Conservation (phyloP, 257 asterid genomes). For the Lycium barbarum region DNA sequence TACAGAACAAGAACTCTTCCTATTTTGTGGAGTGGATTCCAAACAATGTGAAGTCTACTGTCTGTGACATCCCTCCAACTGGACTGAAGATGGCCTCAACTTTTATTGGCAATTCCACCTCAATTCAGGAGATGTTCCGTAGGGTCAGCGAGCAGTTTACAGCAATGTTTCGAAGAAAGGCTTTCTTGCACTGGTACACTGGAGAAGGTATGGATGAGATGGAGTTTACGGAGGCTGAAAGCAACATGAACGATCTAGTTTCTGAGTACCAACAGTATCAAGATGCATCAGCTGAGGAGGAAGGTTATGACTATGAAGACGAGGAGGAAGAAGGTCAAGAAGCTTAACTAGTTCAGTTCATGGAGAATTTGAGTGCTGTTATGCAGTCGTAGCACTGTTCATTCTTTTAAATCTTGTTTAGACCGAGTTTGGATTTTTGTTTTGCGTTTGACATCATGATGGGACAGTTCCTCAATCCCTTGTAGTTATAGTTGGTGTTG, state of each 20-base stretch:
- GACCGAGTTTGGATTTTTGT: background rate
- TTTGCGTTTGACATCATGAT: background rate
- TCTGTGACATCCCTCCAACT: constrained; percentile 73
- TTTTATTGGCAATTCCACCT: constrained; percentile 70
- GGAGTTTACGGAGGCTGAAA: constrained; percentile 75
- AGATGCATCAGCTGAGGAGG: constrained; percentile 84
- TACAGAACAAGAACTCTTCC: constrained; percentile 71
- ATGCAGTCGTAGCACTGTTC: background rate
- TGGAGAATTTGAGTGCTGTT: background rate
- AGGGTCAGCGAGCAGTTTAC: constrained; percentile 72
- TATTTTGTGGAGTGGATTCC: constrained; percentile 79
- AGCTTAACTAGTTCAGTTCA: constrained; percentile 34
- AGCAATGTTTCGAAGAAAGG: constrained; percentile 77
- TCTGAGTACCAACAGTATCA: constrained; percentile 84
- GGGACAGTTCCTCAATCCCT: background rate
- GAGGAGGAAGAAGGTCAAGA: constrained; percentile 62
- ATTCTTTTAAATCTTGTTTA: constrained; percentile 20
- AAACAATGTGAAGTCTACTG: constrained; percentile 72
- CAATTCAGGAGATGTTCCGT: constrained; percentile 71
- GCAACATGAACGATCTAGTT: constrained; percentile 84
- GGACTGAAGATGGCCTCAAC: constrained; percentile 76
- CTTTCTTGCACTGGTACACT: constrained; percentile 77
- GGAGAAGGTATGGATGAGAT: constrained; percentile 78
- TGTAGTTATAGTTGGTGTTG: constrained; percentile 22
- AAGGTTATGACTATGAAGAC: constrained; percentile 64